A percentile compares a stretch with the other conserved stretches of the same genome.
These are phyloP conservation scores for Farysia itapuensis DNA, from an alignment of 1,284 basidiomycete genomes.

Conservation along the genomic window DNA sequence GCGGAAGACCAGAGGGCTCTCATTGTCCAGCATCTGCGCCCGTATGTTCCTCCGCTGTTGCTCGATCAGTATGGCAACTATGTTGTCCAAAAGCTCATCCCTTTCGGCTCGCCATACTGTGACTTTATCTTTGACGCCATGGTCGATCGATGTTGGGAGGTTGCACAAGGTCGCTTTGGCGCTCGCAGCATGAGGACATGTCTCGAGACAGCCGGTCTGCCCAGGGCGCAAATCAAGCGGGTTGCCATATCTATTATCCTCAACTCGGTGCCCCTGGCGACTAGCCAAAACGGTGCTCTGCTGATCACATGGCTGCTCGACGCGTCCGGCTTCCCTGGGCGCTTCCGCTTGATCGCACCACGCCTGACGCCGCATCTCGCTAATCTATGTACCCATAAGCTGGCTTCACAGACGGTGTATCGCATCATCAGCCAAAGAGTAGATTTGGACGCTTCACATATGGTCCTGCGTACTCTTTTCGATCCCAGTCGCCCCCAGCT, in stretches of 20 bases:
- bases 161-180: constrained; percentile 93
- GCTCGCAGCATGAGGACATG: constrained; percentile 97
- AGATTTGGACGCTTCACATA: constrained; percentile 54
- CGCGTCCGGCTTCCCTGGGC: constrained; percentile 84
- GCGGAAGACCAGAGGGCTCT: constrained; percentile 83
- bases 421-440: constrained; percentile 63
- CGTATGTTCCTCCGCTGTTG: constrained; percentile 89
- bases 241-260: constrained; percentile 91
- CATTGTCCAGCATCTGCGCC: constrained; percentile 80
- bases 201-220: constrained; percentile 81
- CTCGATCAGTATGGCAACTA: constrained; percentile 98
- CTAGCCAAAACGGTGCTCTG: constrained; percentile 93
- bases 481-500: constrained; percentile 75
- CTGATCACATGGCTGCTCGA: constrained; percentile 96
- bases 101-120: constrained; percentile 82
- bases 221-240: constrained; percentile 67
- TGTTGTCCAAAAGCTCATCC: constrained; percentile 90
- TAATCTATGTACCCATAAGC: constrained; percentile 95
- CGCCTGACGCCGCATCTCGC: constrained; percentile 93
- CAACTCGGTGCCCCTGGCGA: constrained; percentile 95
- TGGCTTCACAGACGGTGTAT: constrained; percentile 89
- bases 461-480: constrained; percentile 58
- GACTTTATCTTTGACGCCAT: constrained; percentile 98
- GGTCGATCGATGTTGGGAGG: constrained; percentile 96
- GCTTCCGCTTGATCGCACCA: constrained; percentile 87